Evolutionary conservation across 2,329 filamentous ascomycete genomes (phyloP).

Genomic region (Lasiodiplodia sp.): DNA sequence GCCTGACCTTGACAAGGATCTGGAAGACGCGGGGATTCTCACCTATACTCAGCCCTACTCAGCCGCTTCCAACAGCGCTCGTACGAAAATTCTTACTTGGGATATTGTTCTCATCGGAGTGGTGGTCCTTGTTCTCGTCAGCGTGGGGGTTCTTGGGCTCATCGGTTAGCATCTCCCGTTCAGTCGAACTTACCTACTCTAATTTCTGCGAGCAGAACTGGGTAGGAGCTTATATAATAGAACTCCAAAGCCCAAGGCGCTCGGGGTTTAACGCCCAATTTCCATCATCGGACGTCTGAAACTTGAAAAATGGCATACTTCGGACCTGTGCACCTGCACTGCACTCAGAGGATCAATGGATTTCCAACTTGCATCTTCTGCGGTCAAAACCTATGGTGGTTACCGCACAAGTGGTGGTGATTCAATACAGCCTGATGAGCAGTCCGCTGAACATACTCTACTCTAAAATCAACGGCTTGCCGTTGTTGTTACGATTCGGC

Average conservation of each 20-base stretch:
- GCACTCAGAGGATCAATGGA: not conserved
- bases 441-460: too few relatives aligned
- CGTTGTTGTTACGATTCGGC: too few relatives aligned
- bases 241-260: not conserved
- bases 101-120: not conserved
- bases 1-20: not conserved
- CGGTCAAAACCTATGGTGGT: too few relatives aligned
- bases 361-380: too few relatives aligned
- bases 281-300: not conserved
- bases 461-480: too few relatives aligned
- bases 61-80: not conserved
- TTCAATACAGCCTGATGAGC: too few relatives aligned
- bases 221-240: not conserved
- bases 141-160: too few relatives aligned
- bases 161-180: too few relatives aligned
- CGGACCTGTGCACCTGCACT: slow-evolving; percentile 38
- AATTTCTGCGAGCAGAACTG: too few relatives aligned
- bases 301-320: not conserved
- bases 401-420: too few relatives aligned
- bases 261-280: not conserved
- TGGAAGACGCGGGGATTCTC: slow-evolving; percentile 2
- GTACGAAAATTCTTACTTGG: not conserved
- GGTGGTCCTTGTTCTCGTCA: not conserved
- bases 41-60: not conserved
- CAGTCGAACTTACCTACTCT: too few relatives aligned